Conservation (phyloP, 345 rosid species). For the Pseudoturritis turrita region DNA sequence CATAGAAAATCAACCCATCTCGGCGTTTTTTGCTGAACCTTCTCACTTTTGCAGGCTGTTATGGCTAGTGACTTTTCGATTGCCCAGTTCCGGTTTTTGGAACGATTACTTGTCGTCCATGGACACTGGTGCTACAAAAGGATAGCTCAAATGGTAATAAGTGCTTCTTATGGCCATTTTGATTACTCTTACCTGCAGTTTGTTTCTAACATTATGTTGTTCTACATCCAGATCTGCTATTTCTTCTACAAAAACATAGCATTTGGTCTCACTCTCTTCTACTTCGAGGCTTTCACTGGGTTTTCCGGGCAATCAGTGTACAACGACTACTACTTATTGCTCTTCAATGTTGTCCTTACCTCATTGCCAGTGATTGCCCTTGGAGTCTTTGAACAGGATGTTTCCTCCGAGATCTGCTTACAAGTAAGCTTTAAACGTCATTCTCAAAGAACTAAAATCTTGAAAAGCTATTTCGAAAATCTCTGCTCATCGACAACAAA, state of each 20-base stretch:
- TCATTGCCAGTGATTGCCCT: conserved; percentile 90
- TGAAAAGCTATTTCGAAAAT: not conserved
- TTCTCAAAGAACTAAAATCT: not conserved
- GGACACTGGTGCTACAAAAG: conserved; percentile 99
- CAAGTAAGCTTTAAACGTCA: conserved; percentile 53
- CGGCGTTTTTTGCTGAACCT: not conserved
- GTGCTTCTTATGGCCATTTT: conserved; percentile 8
- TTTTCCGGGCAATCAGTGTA: conserved; percentile 93
- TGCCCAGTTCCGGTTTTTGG: conserved; percentile 90
- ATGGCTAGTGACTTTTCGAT: conserved; percentile 99
- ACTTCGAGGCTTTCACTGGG: conserved; percentile 88
- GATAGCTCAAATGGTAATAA: conserved; percentile 90
- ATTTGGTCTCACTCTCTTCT: conserved; percentile 94
- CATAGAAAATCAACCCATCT: not conserved
- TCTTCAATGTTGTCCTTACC: conserved; percentile 90
- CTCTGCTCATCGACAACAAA: not conserved
- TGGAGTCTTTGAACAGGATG: conserved; percentile 97
- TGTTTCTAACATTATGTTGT: conserved; percentile 5
- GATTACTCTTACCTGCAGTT: not conserved
- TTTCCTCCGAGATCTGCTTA: conserved; percentile 87
- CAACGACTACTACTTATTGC: conserved; percentile 82
- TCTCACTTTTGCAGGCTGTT: conserved; percentile 63
- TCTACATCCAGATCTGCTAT: conserved; percentile 75
- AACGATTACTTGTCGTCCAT: conserved; percentile 92
- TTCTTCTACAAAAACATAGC: conserved; percentile 99